A percentile compares a stretch with the other conserved stretches of the same genome.
Conservation (phyloP, 1,284 basidiomycete species). For the Spongiforma sp. region DNA sequence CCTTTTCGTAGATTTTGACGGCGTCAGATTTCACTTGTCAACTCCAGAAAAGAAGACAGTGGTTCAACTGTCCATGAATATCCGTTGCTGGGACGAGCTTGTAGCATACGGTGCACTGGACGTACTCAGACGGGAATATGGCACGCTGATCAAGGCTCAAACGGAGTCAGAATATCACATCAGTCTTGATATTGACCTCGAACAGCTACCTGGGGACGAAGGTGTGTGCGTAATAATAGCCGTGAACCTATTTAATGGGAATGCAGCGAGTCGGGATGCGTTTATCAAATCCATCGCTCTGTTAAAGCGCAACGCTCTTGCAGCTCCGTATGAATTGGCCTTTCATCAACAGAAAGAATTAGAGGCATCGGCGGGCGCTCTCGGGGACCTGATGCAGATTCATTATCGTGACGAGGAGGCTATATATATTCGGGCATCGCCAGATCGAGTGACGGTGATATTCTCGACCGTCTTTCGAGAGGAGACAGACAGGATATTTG, state of each 20-base stretch:
- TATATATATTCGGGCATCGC: conserved; percentile 93
- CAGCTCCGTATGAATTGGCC: conserved; percentile 93
- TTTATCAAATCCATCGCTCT: conserved; percentile 86
- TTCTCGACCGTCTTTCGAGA: conserved; percentile 98
- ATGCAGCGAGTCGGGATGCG: conserved; percentile 75
- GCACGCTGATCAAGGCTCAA: conserved; percentile 64
- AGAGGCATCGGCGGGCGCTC: conserved; percentile 67
- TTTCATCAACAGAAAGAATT: conserved; percentile 90
- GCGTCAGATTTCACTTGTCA: conserved; percentile 93
- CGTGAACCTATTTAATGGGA: conserved; percentile 3
- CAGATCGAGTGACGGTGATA: conserved; percentile 97
- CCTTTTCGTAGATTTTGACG: conserved; percentile 97
- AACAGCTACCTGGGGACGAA: conserved; percentile 77
- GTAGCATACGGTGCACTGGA: conserved; percentile 87
- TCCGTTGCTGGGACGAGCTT: conserved; percentile 97
- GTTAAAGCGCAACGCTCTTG: conserved; percentile 93
- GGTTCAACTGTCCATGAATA: conserved; percentile 93
- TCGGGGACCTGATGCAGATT: conserved; percentile 89
- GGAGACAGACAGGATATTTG: conserved; percentile 97
- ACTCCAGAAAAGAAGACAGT: conserved; percentile 85
- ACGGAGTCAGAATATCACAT: conserved; percentile 90
- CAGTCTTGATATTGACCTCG: conserved; percentile 87
- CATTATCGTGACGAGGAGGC: conserved; percentile 98
- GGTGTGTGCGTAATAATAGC: conserved; percentile 58
- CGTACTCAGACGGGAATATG: conserved; percentile 87